Evolutionary conservation across 2,329 filamentous ascomycete species (phyloP).

Genomic region (Paecilomyces dactylethromorphus): DNA sequence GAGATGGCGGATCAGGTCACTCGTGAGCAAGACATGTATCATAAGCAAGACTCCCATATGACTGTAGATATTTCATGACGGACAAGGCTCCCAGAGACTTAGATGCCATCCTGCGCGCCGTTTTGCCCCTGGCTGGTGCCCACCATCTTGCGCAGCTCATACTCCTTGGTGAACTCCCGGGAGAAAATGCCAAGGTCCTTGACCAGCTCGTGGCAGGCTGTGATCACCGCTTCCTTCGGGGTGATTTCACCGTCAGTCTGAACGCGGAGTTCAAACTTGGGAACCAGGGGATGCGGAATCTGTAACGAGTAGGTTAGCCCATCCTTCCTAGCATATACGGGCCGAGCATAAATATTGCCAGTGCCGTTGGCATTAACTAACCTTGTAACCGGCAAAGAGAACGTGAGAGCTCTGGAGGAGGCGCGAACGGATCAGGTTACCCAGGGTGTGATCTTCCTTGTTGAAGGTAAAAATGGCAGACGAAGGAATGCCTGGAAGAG

Average conservation of each 20-base stretch:
- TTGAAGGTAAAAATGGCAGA: conserved; percentile 92
- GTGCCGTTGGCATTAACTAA: conserved; percentile 33
- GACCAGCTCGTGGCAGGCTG: conserved; percentile 75
- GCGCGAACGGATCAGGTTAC: conserved; percentile 79
- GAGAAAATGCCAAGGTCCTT: conserved; percentile 72
- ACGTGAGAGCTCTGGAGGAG: conserved; percentile 80
- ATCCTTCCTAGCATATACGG: not conserved
- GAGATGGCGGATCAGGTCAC: not conserved
- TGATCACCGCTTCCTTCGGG: conserved; percentile 80
- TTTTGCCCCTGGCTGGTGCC: conserved; percentile 51
- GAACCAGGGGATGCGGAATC: conserved; percentile 40
- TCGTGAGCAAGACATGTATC: not conserved
- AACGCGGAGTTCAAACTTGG: conserved; percentile 66
- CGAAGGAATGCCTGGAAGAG: conserved; percentile 70
- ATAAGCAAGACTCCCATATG: not conserved
- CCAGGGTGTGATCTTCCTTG: conserved; percentile 95
- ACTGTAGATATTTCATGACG: not conserved
- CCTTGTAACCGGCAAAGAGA: conserved; percentile 86
- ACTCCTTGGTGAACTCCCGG: conserved; percentile 88
- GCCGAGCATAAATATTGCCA: not conserved
- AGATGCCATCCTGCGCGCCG: conserved; percentile 9
- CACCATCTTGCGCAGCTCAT: conserved; percentile 80
- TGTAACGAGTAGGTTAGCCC: conserved; percentile 10
- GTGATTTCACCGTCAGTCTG: conserved; percentile 85
- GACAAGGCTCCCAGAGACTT: not conserved